These are phyloP conservation scores for Phyllosticta citrichinensis DNA, from an alignment of 2,329 filamentous ascomycete species.

Conservation along the genomic window DNA sequence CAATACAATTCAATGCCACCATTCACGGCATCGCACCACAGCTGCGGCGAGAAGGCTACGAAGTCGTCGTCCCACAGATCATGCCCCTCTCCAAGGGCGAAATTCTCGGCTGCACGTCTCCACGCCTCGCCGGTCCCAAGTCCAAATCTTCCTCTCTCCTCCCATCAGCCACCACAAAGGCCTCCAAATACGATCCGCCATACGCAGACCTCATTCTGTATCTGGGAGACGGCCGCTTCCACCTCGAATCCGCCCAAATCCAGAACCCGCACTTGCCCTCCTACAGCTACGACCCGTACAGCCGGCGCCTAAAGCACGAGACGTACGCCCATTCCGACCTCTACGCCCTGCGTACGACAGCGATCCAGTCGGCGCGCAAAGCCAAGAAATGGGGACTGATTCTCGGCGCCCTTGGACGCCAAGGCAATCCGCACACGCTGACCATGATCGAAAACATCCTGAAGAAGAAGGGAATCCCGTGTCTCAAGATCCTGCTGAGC, in stretches of 20 bases:
- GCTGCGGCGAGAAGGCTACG: constrained; percentile 76
- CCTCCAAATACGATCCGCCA: constrained; percentile 28
- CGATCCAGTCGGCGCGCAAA: constrained; percentile 63
- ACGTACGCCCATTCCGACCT: constrained; percentile 88
- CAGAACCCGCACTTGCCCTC: constrained; percentile 87
- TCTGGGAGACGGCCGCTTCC: constrained; percentile 85
- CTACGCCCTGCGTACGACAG: constrained; percentile 66
- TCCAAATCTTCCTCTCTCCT: background rate
- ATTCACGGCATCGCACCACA: constrained; percentile 73
- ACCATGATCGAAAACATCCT: constrained; percentile 73
- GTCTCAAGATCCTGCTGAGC: constrained; percentile 75
- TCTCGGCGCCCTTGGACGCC: constrained; percentile 79
- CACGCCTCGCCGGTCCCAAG: constrained; percentile 41
- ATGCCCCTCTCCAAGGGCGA: constrained; percentile 88
- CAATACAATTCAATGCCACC: constrained; percentile 97
- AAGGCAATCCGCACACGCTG: constrained; percentile 93
- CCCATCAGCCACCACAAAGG: constrained; percentile 23
- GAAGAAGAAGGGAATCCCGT: constrained; percentile 61
- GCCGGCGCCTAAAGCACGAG: constrained; percentile 80
- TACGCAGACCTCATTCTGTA: constrained; percentile 74
- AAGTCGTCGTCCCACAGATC: constrained; percentile 81
- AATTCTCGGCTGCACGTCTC: constrained; percentile 94
- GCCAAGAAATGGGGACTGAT: constrained; percentile 93
- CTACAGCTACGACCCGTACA: constrained; percentile 96
- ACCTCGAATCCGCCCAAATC: constrained; percentile 98